Evolutionary conservation across 2,329 filamentous ascomycete species (phyloP).

Genomic region (Scytalidium sp.): DNA sequence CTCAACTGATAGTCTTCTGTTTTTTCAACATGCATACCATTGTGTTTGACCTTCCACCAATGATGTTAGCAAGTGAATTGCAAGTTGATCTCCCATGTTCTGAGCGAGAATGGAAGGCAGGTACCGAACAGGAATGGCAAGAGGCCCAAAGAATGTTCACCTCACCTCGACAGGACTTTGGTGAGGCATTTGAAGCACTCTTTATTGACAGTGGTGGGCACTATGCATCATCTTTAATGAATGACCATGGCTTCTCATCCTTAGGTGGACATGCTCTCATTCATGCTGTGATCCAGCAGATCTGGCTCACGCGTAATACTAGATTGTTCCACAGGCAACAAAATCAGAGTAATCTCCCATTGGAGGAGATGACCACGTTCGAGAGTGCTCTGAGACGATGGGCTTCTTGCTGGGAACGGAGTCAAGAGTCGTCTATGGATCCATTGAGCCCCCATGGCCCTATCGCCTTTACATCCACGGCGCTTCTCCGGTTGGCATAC

Average conservation of each 20-base stretch:
- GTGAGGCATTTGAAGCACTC: slow-evolving; percentile 54
- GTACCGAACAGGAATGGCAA: slow-evolving; percentile 58
- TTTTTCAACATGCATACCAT: slow-evolving; percentile 63
- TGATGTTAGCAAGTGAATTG: slow-evolving; percentile 57
- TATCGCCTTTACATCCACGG: slow-evolving; percentile 63
- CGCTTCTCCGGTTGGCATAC: slow-evolving; percentile 57
- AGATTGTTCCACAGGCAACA: not conserved
- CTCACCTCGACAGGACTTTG: slow-evolving; percentile 16
- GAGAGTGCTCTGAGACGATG: slow-evolving; percentile 47
- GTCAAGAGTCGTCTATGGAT: slow-evolving; percentile 31
- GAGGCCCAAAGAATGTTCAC: slow-evolving; percentile 38
- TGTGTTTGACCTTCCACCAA: slow-evolving; percentile 57
- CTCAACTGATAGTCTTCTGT: slow-evolving; percentile 58
- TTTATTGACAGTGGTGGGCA: slow-evolving; percentile 41
- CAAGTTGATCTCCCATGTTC: slow-evolving; percentile 52
- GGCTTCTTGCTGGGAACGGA: slow-evolving; percentile 56
- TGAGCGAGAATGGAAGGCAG: slow-evolving; percentile 55
- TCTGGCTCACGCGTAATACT: slow-evolving; percentile 58
- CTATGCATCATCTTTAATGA: slow-evolving; percentile 35
- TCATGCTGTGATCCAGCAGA: slow-evolving; percentile 69
- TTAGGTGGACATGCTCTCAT: slow-evolving; percentile 70
- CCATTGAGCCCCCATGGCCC: slow-evolving; percentile 56
- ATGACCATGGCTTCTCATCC: slow-evolving; percentile 41
- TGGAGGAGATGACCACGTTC: slow-evolving; percentile 45
- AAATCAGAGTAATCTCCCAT: slow-evolving; percentile 9